phyloP scores from a whole-genome alignment of 176 grass and related monocot species.

The Otatea glauca region DNA sequence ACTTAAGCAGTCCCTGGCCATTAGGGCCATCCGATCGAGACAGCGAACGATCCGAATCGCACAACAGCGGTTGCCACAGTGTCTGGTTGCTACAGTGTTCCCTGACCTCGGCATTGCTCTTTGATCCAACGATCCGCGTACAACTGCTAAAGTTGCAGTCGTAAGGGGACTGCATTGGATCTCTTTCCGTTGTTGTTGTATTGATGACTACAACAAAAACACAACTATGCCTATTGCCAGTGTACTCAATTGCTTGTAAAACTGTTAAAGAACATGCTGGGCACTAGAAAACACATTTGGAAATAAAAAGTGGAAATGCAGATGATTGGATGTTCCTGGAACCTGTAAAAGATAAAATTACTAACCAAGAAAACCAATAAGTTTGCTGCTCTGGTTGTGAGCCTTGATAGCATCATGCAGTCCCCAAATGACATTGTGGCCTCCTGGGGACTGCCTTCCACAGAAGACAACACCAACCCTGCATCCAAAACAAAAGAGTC shows the following conservation, averaged over 20 bases:
- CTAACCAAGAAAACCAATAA: slow-evolving; percentile 95
- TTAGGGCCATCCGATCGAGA: too few relatives aligned
- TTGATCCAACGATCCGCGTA: too few relatives aligned
- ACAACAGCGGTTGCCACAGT: too few relatives aligned
- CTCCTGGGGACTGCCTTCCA: slow-evolving; percentile 95
- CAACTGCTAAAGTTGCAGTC: too few relatives aligned
- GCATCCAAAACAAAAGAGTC: slow-evolving; percentile 25
- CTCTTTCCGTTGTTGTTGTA: neutral
- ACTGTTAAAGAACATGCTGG: neutral
- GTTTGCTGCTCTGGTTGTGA: slow-evolving; percentile 81
- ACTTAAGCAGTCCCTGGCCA: too few relatives aligned
- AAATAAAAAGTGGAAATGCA: neutral
- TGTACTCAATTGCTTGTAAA: neutral
- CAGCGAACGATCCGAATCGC: too few relatives aligned
- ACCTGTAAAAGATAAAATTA: slow-evolving; percentile 7
- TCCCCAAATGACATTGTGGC: slow-evolving; percentile 97
- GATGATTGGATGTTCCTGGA: neutral
- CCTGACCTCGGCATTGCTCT: too few relatives aligned
- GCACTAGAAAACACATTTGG: neutral
- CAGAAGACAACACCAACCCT: slow-evolving; percentile 98
- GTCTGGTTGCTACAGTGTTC: too few relatives aligned
- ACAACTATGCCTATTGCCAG: neutral
- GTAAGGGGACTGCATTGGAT: too few relatives aligned
- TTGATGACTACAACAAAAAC: neutral
- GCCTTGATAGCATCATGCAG: slow-evolving; percentile 87